Base-by-base conservation (phyloP, 1,139 yeast genomes). In the Sugiyamaella japonica region DNA sequence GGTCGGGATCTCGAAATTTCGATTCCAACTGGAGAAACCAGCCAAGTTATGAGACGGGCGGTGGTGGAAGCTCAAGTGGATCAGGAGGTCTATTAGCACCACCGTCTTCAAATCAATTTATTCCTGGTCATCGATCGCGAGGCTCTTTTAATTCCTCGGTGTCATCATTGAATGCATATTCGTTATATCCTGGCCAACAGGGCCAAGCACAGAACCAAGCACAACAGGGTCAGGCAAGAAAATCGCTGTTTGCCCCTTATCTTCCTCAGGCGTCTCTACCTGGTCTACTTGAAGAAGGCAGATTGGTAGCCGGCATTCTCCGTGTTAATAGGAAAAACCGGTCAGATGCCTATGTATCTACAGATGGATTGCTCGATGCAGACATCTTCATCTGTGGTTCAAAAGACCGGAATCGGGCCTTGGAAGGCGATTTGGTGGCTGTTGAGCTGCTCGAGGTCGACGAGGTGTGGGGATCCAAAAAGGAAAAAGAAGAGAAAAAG, bases 361-460 rank as follows among this genome's bases (percentile, higher is more conserved):
- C 98, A 0, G 97, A 91, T 68, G 97, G 97, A 1, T 79, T 91
- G 44, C 78, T 93, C 60, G 99, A 93, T 72, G 96, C 98, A 0
- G 99, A 93, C 71, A 89, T 93, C 59, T 93, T 90, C 69, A 93
- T 93, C 62, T 95, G 98, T 75, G 99, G 99, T 10, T 91, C 98
- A n/a, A 93, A 93, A 70, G 99, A 93, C 72, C 88, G 99, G 70
- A 93, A 93, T 72, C 84, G 99, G 69, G 98, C 99, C 9, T 76
- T 93, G 53, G 99, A 93, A 73, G 97, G 98, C 53, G 99, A 93
- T 70, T 76, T 89, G 57, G 99, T 93, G 36, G 99, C 99, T 0
- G 90, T 93, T 20, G 99, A 93, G 70, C 78, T 93, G 59, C 80
- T 93, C 56, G 89, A 89, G 16, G 99, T 93, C 25, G 97, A 93